Conservation (phyloP, 495 filamentous ascomycete species). For the Neurospora sublineolata region DNA sequence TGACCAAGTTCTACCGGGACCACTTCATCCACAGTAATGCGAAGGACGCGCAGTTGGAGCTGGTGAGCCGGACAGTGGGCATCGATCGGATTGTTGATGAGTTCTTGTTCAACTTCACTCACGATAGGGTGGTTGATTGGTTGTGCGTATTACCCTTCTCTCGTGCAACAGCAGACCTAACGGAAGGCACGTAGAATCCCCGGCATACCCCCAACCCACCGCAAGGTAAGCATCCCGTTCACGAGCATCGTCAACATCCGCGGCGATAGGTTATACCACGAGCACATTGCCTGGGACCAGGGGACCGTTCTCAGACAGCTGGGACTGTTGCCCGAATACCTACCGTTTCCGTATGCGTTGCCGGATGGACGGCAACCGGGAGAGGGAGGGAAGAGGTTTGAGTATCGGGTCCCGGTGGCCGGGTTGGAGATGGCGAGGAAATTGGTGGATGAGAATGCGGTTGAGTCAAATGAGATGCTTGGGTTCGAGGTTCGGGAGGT, state of each 20-base stretch:
- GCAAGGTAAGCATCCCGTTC: slow-evolving; percentile 55
- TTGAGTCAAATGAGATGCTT: slow-evolving; percentile 57
- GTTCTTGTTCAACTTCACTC: slow-evolving; percentile 52
- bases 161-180: background rate
- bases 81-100: slow-evolving; percentile 47
- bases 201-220: slow-evolving; percentile 59
- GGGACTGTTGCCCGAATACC: slow-evolving; percentile 53
- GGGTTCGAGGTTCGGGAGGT: slow-evolving; percentile 19
- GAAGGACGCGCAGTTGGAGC: slow-evolving; percentile 51
- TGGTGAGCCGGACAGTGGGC: slow-evolving; percentile 59
- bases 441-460: slow-evolving; percentile 48
- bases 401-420: slow-evolving; percentile 58
- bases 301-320: slow-evolving; percentile 67
- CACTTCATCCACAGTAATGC: slow-evolving; percentile 66
- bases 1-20: slow-evolving; percentile 63
- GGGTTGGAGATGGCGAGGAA: slow-evolving; percentile 56
- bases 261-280: slow-evolving; percentile 62
- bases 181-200: slow-evolving; percentile 41
- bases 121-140: slow-evolving; percentile 65
- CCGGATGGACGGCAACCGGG: slow-evolving; percentile 27
- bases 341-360: slow-evolving; percentile 44
- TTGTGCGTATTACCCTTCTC: slow-evolving; percentile 27
- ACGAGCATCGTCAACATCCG: slow-evolving; percentile 66
- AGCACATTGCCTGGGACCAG: slow-evolving; percentile 86
- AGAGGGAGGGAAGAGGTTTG: slow-evolving; percentile 32